Base-by-base conservation (phyloP, 2,329 filamentous ascomycete species). In the Colletotrichum trifolii region DNA sequence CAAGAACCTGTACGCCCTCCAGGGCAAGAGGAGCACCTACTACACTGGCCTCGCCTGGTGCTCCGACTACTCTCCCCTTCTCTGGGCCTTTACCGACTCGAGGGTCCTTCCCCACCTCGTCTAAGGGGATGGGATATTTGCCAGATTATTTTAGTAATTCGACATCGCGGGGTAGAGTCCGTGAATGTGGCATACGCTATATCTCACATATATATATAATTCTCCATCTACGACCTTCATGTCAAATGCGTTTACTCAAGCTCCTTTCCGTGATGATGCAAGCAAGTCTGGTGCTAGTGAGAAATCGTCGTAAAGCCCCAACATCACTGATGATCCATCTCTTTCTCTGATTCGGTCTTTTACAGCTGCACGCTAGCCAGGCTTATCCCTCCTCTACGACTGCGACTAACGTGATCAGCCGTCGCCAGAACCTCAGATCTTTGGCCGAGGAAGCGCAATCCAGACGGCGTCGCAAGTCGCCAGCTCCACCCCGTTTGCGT, bases 401-500 rank as follows among this genome's bases (percentile, higher is more conserved):
- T 3, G 25, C 25, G 25, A 25, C 25, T 4, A 3, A 2, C 25
- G 25, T 25, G 4, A 25, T 25, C 2, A 43, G 45, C 33, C 33
- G 45, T 33, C 9, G 8, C 45, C 15, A 10, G 15, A 17, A 10
- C 4, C 17, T 54, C 49, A 67, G 2, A 67, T 55, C 50, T 61
- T 68, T 0, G 54, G 25, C 38, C 48, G 60, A 6, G 54, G 45
- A 11, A 68, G 53, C 2, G 58, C 54, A 3, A 68, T 47, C 66
- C 63, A 68, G 2, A 67, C 17, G 11, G 66, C 55, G 15, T 64
- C 63, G 34, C 73, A 74, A 17, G 64, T 73, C 0, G 73, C 77
- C 56, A 78, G 46, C 11, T 73, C 71, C 11, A 68, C 56, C 0
- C 75, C 77, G 2, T 71, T 66, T 13, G 72, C 70, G 45, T 77